Base-by-base conservation (phyloP, 2,329 filamentous ascomycete species). In the Ophiocordyceps camponoti-floridani region DNA sequence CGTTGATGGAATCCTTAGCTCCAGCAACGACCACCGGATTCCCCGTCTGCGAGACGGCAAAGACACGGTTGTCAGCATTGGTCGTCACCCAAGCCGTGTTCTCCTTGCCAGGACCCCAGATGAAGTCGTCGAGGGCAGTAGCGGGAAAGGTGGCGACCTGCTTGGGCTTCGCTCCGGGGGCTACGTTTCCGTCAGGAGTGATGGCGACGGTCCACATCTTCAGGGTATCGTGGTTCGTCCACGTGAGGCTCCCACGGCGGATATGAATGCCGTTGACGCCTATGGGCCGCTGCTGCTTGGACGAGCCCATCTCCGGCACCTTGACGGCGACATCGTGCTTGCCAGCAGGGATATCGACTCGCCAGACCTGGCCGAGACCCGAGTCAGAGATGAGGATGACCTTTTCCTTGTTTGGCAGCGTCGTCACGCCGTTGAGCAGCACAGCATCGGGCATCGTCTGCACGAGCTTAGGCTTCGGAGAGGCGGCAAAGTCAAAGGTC, bases 241-340 rank as follows among this genome's bases (percentile, higher is more conserved):
- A 47, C 12, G 35, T 45, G 2, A 47, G 41, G 14, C 19, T 10
- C 4, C 41, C 44, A 13, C 41, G 23, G 37, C 33, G 30, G 30
- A 42, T 40, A 12, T 45, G 42, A n/a, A 47, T 33, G 35, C 46
- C 44, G 26, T 47, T 47, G 27, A 45, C 40, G 12, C 41, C 46
- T 7, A 47, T 18, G 3, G 41, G 30, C 4, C 13, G 7, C 12
- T 27, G 4, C 10, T 26, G 18, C 5, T 40, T 43, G 10, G 8
- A 18, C 1, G 43, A 18, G 9, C 26, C 35, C 19, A 33, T 43
- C 10, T 45, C 30, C n/a, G 27, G 37, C 10, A 45, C n/a, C n/a
- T 41, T 13, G 6, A 37, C 23, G 6, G 43, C 41, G 10, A 47
- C 18, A 7, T 43, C 37, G 28, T 41, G 37, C n/a, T 43, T 28